These are phyloP conservation scores for Solanum sejunctum DNA, from an alignment of 257 asterid species.

Conservation along the genomic window DNA sequence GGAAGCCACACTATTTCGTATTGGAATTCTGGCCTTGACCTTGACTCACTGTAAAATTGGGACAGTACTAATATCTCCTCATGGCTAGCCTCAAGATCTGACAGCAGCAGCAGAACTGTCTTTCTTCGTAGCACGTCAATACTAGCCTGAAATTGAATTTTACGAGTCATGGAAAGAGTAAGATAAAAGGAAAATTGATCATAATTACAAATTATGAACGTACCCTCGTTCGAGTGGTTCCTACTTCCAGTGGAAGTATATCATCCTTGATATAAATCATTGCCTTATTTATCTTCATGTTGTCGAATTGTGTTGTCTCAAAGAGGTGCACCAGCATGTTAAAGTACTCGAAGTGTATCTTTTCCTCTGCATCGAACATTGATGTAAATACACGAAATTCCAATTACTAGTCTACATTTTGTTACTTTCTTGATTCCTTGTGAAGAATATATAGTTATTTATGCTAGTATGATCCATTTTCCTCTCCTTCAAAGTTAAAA, in stretches of 20 bases:
- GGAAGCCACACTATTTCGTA: slow-evolving; percentile 85
- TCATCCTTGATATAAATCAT: slow-evolving; percentile 46
- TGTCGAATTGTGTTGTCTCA: slow-evolving; percentile 49
- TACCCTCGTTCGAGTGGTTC: slow-evolving; percentile 41
- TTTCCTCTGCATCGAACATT: slow-evolving; percentile 30
- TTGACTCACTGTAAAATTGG: slow-evolving; percentile 34
- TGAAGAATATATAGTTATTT: neutral
- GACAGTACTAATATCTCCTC: slow-evolving; percentile 48
- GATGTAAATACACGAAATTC: neutral
- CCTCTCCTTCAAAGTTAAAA: neutral
- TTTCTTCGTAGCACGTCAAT: slow-evolving; percentile 44
- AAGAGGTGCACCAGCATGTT: slow-evolving; percentile 40
- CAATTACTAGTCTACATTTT: neutral
- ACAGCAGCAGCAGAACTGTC: slow-evolving; percentile 54
- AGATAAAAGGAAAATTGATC: neutral
- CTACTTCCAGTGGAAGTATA: slow-evolving; percentile 39
- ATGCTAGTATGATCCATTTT: no score
- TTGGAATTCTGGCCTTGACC: slow-evolving; percentile 23
- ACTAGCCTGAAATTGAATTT: slow-evolving; percentile 13
- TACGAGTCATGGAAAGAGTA: slow-evolving; percentile 11
- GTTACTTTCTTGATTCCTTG: neutral
- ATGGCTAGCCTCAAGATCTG: slow-evolving; percentile 46
- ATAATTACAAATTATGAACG: neutral
- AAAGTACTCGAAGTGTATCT: slow-evolving; percentile 42
- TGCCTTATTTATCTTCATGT: slow-evolving; percentile 46